Evolutionary conservation across 2,329 filamentous ascomycete species (phyloP).

Genomic region (Verticillium tricorpus): DNA sequence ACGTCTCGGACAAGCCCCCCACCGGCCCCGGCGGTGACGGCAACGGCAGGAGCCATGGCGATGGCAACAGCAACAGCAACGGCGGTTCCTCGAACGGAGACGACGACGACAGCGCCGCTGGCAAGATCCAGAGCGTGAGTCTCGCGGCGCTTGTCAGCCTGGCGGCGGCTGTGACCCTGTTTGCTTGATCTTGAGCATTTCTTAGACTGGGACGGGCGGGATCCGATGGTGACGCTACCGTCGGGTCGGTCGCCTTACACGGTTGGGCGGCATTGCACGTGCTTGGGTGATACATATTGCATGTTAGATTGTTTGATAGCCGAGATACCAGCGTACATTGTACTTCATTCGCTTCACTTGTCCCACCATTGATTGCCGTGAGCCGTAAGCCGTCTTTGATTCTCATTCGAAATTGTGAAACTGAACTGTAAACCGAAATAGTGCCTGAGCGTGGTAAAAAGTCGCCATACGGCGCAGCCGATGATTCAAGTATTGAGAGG

Average conservation of each 20-base stretch:
- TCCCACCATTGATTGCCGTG: no score
- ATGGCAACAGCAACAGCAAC: neutral
- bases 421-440: neutral
- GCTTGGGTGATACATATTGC: neutral
- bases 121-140: neutral
- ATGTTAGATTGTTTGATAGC: neutral
- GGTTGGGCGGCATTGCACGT: neutral
- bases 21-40: neutral
- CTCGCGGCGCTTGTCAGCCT: neutral
- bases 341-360: neutral
- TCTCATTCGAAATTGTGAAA: no score
- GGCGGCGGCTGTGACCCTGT: neutral
- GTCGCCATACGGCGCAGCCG: no score
- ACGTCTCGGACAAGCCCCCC: conserved; percentile 1
- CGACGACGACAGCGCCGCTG: conserved; percentile 5
- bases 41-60: neutral
- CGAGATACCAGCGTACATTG: neutral
- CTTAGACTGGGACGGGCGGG: neutral
- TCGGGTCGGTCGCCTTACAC: neutral
- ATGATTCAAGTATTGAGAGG: no score
- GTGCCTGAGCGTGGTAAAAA: no score
- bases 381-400: no score
- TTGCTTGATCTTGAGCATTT: neutral
- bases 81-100: neutral
- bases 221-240: neutral